Evolutionary conservation across 23 red algal species (phyloP), one percentile per base, ranked within the genome.

Genomic region (Gracilariopsis chorda): DNA sequence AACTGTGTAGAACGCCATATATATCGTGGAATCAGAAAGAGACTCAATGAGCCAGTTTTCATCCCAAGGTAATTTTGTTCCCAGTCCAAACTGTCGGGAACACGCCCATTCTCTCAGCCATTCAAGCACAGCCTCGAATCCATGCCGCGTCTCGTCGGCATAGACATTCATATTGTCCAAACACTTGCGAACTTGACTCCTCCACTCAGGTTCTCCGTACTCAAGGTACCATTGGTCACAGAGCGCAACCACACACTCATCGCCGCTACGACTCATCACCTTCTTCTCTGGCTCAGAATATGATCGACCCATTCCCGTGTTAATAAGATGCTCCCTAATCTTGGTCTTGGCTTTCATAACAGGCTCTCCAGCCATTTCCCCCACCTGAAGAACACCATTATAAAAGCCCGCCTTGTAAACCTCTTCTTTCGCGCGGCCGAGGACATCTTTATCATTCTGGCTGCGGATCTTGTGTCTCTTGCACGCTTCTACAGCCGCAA

Each of bases 91-190:
- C 53, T 88, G 84, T 67, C 97, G 75, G 19, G 97, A 96, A 77
- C 97, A 99, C n/a, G 93, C 97, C 97, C 97, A 99, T 80, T 99
- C 97, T 41, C 79, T 94, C 44, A 99, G 82, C 97, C 97, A 99
- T n/a, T 83, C 94, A 43, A 99, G 87, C 70, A 93, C 93, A 14
- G 83, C 77, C 46, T 96, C 97, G 84, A 99, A 99, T 29, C 88
- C 79, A 13, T 90, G 87, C 20, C 76, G 60, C 24, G 97, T 99
- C 52, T 99, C 97, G 14, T 91, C 73, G 36, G 81, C 87, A 63
- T 99, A 99, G 47, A 92, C 76, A 36, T 96, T 80, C 93, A 96
- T 96, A 2, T 84, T 81, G 34, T 69, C 60, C 48, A 99, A 87
- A 33, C 93, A 96, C 30, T 69, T 51, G 28, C 86, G 47, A 33